Base-by-base conservation (phyloP, 2,329 filamentous ascomycete species). In the Plenodomus biglobosus region DNA sequence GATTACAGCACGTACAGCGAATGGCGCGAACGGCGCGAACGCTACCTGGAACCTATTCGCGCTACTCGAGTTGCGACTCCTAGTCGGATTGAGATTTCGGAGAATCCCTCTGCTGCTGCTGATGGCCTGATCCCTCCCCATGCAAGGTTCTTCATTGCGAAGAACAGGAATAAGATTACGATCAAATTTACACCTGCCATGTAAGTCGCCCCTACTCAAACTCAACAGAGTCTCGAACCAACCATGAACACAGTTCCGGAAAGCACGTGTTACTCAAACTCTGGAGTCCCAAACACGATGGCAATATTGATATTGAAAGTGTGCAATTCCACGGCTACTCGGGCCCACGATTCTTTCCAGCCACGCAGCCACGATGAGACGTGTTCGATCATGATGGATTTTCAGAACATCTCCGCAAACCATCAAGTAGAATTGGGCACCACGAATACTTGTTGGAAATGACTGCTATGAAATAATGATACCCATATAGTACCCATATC, bases 301-400 rank as follows among this genome's bases (percentile, higher is more conserved):
- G 82, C 3, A 95, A 95, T 62, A 95, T 96, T 55, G 91, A 96
- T 66, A 90, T 97, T 34, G 88, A 96, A 70, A 90, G 86, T 38
- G 85, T 96, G 19, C 81, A 91, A 48, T 88, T 86, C 1, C 86
- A 88, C 63, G 92, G 92, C 0, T 96, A 86, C 72, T 88, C 90
- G 0, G 92, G 92, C 3, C 88, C 89, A 8, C 82, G 92, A 50
- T 96, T 86, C 70, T 94, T 95, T 64, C 89, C 90, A 7, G 82
- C 85, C 2, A 73, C 85, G 21, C 79, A 86, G 38, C 49, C 55
- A n/a, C 56, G 66, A 15, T 32, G 11, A 32, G 27, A 15, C 27
- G 6, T 32, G 22, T 24, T 10, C 10, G 22, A 5, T 24, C 10
- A 24, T 24, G 22, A 24, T 24, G 10, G 5, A n/a, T n/a, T n/a